phyloP scores from a whole-genome alignment of 345 rosid genomes.

The Hibiscus mutabilis region DNA sequence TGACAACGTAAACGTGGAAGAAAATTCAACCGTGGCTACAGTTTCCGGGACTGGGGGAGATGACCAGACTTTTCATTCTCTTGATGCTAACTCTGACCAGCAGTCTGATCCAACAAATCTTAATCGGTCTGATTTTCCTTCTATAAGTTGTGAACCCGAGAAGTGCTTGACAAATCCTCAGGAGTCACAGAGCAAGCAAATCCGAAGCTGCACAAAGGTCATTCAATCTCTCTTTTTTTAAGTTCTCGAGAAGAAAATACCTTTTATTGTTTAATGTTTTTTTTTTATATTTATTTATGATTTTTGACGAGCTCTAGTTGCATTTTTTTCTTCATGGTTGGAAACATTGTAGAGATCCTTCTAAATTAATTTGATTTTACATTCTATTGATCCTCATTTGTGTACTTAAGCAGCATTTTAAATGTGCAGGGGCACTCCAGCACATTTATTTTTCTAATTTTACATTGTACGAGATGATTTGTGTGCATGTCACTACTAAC shows the following conservation, averaged over 20 bases:
- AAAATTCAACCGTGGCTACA: constrained; percentile 37
- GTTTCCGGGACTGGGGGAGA: constrained; percentile 36
- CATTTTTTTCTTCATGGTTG: neutral
- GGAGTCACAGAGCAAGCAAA: constrained; percentile 56
- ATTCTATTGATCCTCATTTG: neutral
- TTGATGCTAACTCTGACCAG: constrained; percentile 55
- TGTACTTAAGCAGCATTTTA: neutral
- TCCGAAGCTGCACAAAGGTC: constrained; percentile 96
- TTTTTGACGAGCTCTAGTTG: neutral
- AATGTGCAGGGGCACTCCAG: neutral
- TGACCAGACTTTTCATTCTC: constrained; percentile 41
- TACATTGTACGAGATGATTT: neutral
- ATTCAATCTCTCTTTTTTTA: neutral
- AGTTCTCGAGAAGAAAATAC: neutral
- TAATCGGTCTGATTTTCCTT: constrained; percentile 52
- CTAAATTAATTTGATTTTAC: neutral
- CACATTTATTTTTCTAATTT: neutral
- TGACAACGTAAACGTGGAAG: constrained; percentile 55
- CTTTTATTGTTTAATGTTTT: too few species aligned
- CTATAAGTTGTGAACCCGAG: constrained; percentile 70
- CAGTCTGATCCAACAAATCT: constrained; percentile 64
- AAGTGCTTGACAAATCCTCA: constrained; percentile 72
- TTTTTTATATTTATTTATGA: too few species aligned
- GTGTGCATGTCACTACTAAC: neutral
- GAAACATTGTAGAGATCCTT: neutral